Percentiles rank a stretch among this genome's conserved stretches.
phyloP scores from a whole-genome alignment of 805 yeast genomes.

The Kurtzmaniella fragi region DNA sequence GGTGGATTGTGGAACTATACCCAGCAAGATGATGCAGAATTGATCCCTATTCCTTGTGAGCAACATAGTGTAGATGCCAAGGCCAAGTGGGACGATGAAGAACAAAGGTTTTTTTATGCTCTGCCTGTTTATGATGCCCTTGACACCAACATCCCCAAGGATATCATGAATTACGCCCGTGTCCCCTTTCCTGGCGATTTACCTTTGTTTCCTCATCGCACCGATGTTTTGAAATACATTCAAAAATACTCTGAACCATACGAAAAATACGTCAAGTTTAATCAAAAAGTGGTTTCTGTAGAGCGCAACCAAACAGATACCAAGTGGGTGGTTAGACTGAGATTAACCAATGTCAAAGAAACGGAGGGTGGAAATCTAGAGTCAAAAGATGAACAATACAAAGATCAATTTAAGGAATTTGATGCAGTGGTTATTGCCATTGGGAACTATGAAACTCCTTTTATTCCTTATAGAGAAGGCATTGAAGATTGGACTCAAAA shows the following conservation, averaged over 20 bases:
- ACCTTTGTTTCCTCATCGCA: slow-evolving; percentile 54
- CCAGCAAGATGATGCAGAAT: slow-evolving; percentile 18
- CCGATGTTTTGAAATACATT: slow-evolving; percentile 59
- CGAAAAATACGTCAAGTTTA: slow-evolving; percentile 35
- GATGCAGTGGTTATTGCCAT: slow-evolving; percentile 38
- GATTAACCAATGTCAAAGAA: slow-evolving; percentile 19
- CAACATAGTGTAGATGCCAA: slow-evolving; percentile 13
- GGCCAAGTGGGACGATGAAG: slow-evolving; percentile 8
- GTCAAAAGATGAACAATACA: slow-evolving; percentile 4
- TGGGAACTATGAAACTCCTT: slow-evolving; percentile 35
- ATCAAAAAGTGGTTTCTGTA: slow-evolving; percentile 44
- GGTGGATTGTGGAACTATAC: slow-evolving; percentile 82
- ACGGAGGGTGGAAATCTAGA: slow-evolving; percentile 23
- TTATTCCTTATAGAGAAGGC: slow-evolving; percentile 28
- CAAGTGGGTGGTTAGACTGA: slow-evolving; percentile 43
- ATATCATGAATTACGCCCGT: slow-evolving; percentile 55
- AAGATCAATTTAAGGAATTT: slow-evolving; percentile 10
- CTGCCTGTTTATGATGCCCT: slow-evolving; percentile 57
- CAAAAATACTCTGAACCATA: slow-evolving; percentile 47
- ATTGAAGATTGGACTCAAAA: slow-evolving; percentile 22
- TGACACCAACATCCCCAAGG: slow-evolving; percentile 65
- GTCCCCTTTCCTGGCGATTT: slow-evolving; percentile 15
- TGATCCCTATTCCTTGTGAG: slow-evolving; percentile 15
- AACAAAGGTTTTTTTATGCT: slow-evolving; percentile 13
- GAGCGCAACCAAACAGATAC: slow-evolving; percentile 9